These are phyloP conservation scores for Populus simonii DNA, from an alignment of 345 rosid genomes.

Conservation along the genomic window DNA sequence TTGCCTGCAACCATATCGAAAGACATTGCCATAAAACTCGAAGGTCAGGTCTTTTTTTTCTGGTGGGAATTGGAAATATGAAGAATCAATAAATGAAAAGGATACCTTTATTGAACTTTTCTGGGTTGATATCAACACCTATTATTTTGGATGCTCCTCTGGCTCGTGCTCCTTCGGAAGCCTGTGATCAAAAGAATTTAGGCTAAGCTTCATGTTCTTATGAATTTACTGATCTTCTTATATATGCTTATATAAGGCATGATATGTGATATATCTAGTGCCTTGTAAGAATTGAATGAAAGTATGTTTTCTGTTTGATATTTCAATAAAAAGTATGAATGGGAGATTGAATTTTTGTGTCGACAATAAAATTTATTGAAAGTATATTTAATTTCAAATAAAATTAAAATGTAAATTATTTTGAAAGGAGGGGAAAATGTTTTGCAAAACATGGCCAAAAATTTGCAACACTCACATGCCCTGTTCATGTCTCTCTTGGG, in stretches of 20 bases:
- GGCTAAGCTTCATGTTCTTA: no score
- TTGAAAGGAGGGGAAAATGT: no score
- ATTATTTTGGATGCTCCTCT: slow-evolving; percentile 65
- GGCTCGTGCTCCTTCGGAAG: slow-evolving; percentile 56
- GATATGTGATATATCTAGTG: no score
- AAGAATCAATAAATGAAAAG: not conserved
- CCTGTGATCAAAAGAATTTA: slow-evolving; percentile 25
- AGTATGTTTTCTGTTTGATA: not conserved
- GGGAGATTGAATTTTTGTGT: not conserved
- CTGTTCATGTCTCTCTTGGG: not conserved
- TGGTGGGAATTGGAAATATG: not conserved
- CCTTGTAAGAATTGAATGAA: not conserved
- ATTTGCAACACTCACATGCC: not conserved
- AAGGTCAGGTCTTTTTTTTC: not conserved
- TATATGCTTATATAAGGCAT: no score
- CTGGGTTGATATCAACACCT: slow-evolving; percentile 52
- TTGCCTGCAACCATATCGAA: slow-evolving; percentile 17
- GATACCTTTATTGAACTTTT: slow-evolving; percentile 51
- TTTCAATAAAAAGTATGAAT: no score
- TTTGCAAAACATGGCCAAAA: not conserved
- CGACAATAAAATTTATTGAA: no score
- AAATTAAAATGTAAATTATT: no score
- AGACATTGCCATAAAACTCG: not conserved
- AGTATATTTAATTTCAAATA: no score
- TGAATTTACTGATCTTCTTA: no score